These are phyloP conservation scores for Penicillium frequentans DNA, from an alignment of 2,329 filamentous ascomycete genomes.

Conservation along the genomic window DNA sequence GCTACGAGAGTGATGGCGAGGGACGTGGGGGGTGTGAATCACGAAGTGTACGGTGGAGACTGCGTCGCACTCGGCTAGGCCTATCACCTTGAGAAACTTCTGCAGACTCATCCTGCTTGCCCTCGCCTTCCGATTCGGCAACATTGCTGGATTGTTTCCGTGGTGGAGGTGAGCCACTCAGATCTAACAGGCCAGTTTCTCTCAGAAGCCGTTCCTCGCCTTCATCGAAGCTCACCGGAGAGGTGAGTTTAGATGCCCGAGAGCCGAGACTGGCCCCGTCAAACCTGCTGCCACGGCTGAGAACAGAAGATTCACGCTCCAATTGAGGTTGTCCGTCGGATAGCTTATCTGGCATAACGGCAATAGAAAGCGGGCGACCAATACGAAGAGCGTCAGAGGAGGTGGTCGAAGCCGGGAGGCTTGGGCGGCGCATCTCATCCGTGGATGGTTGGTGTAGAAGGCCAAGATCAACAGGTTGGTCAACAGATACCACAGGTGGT, in stretches of 20 bases:
- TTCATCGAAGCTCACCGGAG: conserved; percentile 55
- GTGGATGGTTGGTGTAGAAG: conserved; percentile 23
- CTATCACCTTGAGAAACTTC: conserved; percentile 46
- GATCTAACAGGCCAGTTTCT: conserved; percentile 64
- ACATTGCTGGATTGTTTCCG: conserved; percentile 40
- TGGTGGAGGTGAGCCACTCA: conserved; percentile 45
- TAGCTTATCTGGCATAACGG: conserved; percentile 7
- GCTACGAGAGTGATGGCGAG: conserved; percentile 65
- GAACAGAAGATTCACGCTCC: conserved; percentile 39
- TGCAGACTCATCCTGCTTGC: conserved; percentile 39
- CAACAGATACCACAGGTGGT: conserved; percentile 10
- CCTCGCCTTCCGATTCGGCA: conserved; percentile 45
- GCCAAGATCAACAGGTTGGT: conserved; percentile 15
- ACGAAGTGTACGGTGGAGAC: conserved; percentile 83
- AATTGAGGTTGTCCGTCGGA: conserved; percentile 32
- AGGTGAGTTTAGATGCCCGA: conserved; percentile 36
- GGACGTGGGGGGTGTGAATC: conserved; percentile 69
- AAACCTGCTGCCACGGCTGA: conserved; percentile 38
- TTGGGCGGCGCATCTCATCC: conserved; percentile 32
- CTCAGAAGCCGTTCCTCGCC: conserved; percentile 67
- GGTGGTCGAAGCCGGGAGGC: conserved; percentile 31
- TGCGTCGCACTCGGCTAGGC: conserved; percentile 72
- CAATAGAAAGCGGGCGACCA: conserved; percentile 30
- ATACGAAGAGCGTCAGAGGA: conserved; percentile 31
- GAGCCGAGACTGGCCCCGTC: conserved; percentile 36